A percentile compares a stretch with the other conserved stretches of the same genome.
These are phyloP conservation scores for Abelmoschus esculentus DNA, from an alignment of 345 rosid genomes.

Conservation along the genomic window DNA sequence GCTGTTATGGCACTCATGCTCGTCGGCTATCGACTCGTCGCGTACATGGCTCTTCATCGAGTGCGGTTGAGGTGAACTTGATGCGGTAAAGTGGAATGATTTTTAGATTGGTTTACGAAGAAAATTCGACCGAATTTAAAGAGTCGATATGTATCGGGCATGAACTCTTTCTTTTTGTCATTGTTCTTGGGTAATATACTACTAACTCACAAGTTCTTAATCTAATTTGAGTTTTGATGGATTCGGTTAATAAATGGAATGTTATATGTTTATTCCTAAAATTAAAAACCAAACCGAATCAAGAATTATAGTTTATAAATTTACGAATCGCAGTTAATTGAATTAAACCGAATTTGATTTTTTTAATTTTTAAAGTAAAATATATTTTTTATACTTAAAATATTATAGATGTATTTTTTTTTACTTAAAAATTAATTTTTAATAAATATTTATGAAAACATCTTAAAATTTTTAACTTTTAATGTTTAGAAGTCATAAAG, in stretches of 20 bases:
- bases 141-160: slow-evolving; percentile 16
- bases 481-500: no score
- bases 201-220: slow-evolving; percentile 14
- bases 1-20: slow-evolving; percentile 80
- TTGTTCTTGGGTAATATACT: slow-evolving; percentile 12
- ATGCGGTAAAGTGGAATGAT: slow-evolving; percentile 30
- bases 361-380: no score
- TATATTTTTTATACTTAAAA: no score
- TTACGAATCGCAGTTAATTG: no score
- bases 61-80: slow-evolving; percentile 51
- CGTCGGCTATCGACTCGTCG: slow-evolving; percentile 77
- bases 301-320: no score
- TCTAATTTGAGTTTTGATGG: slow-evolving; percentile 14
- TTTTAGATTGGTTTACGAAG: slow-evolving; percentile 18
- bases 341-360: no score
- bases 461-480: no score
- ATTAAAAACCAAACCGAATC: no score
- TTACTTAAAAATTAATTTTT: no score
- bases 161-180: slow-evolving; percentile 5
- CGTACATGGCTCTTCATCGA: slow-evolving; percentile 73
- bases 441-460: no score
- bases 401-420: no score
- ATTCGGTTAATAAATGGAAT: slow-evolving; percentile 4
- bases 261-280: neutral
- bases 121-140: slow-evolving; percentile 25